phyloP scores from a whole-genome alignment of 768 basidiomycete genomes.

The Lentinula sp. region DNA sequence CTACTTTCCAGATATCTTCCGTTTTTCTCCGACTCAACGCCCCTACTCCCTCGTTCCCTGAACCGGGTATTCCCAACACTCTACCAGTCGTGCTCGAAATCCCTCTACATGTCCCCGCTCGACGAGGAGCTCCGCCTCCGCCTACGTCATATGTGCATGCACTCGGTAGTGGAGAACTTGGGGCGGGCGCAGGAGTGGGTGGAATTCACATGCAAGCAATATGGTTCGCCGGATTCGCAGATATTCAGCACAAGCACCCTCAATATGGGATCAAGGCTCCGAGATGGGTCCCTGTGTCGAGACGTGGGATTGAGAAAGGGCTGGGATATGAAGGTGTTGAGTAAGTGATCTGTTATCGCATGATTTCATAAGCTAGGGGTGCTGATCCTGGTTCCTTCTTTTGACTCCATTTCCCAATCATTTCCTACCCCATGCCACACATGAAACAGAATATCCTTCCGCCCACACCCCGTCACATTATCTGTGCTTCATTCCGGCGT shows the following conservation, averaged over 20 bases:
- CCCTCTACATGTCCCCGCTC: not conserved
- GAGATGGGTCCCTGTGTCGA: not conserved
- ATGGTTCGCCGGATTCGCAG: not conserved
- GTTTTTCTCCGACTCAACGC: conserved; percentile 38
- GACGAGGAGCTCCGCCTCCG: not conserved
- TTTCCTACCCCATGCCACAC: not conserved
- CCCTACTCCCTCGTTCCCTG: conserved; percentile 13
- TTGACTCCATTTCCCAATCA: not conserved
- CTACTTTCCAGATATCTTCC: conserved; percentile 20
- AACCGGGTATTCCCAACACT: not conserved
- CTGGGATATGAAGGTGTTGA: conserved; percentile 37
- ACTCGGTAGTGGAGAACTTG: not conserved
- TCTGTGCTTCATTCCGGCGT: conserved; percentile 55
- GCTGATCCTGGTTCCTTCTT: not conserved
- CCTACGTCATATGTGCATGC: not conserved
- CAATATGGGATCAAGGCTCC: not conserved
- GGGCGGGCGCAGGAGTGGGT: not conserved
- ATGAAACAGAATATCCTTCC: not conserved
- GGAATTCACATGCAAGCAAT: not conserved
- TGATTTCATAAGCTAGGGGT: too few relatives aligned
- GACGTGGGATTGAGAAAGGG: conserved; percentile 25
- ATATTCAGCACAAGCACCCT: not conserved
- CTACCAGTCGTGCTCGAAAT: not conserved
- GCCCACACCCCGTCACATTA: conserved; percentile 43
- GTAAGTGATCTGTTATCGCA: conserved; percentile 29